These are phyloP conservation scores for Marasmius fiardii DNA, from an alignment of 1,284 basidiomycete species.

Conservation along the genomic window DNA sequence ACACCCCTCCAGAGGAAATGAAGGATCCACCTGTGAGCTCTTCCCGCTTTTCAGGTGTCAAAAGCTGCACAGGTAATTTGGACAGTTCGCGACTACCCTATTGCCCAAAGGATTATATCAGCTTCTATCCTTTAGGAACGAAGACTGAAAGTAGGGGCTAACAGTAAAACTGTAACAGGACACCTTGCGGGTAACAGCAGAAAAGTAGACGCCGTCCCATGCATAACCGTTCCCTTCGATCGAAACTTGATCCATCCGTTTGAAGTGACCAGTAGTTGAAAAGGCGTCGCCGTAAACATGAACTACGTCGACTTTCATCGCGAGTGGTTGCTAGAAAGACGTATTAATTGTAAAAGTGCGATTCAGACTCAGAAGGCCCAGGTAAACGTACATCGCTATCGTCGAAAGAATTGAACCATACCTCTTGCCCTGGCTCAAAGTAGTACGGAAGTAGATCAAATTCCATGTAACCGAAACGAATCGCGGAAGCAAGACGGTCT, in stretches of 20 bases:
- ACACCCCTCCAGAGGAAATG: no score
- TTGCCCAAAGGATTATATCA: background rate
- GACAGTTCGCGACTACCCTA: background rate
- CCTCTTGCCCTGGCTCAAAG: background rate
- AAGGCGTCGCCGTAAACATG: background rate
- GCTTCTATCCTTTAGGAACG: background rate
- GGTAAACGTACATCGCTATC: background rate
- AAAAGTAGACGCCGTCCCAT: background rate
- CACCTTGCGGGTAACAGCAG: background rate
- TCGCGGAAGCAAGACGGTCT: background rate
- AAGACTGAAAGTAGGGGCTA: no score
- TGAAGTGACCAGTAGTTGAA: background rate
- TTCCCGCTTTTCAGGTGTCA: background rate
- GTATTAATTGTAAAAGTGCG: background rate
- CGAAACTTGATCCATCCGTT: background rate
- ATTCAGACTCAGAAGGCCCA: background rate
- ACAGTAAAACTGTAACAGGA: background rate
- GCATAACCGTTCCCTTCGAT: background rate
- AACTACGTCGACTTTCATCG: background rate
- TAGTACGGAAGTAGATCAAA: constrained; percentile 1
- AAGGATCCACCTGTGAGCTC: background rate
- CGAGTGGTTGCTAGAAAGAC: background rate
- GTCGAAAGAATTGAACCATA: background rate
- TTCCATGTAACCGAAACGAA: background rate
- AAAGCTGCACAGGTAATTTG: background rate